Conservation (phyloP, 768 basidiomycete species). For the Suillus spraguei region DNA sequence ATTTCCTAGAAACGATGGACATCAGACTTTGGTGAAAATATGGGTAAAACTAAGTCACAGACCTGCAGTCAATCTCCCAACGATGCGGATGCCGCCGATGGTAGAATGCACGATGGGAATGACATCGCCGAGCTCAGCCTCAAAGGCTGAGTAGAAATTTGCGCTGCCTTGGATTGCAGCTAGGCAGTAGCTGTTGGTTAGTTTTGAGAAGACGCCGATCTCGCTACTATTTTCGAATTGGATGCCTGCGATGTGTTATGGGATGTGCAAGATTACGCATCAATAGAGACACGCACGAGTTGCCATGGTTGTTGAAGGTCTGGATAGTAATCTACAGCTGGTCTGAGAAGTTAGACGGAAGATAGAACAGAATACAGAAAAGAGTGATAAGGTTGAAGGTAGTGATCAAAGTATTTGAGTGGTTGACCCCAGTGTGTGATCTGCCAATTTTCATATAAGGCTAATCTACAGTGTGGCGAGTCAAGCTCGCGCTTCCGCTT, state of each 20-base stretch:
- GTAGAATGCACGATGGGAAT: slow-evolving; percentile 96
- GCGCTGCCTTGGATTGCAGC: slow-evolving; percentile 91
- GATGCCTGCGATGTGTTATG: slow-evolving; percentile 54
- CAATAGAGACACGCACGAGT: slow-evolving; percentile 52
- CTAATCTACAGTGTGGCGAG: not conserved
- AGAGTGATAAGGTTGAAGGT: not conserved
- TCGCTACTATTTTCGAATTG: slow-evolving; percentile 96
- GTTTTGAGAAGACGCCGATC: slow-evolving; percentile 95
- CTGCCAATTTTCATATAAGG: not conserved
- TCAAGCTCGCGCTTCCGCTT: slow-evolving; percentile 12
- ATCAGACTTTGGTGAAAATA: not conserved
- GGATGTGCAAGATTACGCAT: not conserved
- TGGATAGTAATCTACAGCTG: slow-evolving; percentile 8
- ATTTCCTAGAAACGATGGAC: slow-evolving; percentile 60
- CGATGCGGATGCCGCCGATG: slow-evolving; percentile 91
- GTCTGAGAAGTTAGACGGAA: not conserved
- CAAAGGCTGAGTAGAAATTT: slow-evolving; percentile 98
- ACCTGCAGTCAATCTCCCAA: slow-evolving; percentile 94
- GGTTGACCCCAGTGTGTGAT: not conserved
- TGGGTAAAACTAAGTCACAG: slow-evolving; percentile 14
- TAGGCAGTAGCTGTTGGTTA: slow-evolving; percentile 98
- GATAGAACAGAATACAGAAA: slow-evolving; percentile 10
- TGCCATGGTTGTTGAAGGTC: slow-evolving; percentile 48
- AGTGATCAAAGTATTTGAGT: not conserved
- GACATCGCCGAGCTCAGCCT: slow-evolving; percentile 90